Base-by-base conservation (phyloP, 495 filamentous ascomycete genomes). In the Poronia punctata region DNA sequence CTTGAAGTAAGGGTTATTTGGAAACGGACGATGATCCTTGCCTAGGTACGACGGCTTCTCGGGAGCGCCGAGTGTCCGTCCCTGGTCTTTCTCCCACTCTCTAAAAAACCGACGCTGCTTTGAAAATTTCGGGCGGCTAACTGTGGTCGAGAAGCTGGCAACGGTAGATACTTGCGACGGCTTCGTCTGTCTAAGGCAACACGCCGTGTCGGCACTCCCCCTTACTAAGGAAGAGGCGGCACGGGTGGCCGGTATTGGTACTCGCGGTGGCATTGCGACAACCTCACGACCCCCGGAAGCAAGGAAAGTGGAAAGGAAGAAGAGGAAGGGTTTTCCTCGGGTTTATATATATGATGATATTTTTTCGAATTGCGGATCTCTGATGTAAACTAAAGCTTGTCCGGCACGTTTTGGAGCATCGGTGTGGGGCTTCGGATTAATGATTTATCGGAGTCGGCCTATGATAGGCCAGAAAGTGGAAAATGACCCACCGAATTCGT, bases 1-100 rank as follows among this genome's bases (percentile, higher is more conserved):
- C 18, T 62, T 49, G 61, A 93, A 98, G 11, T 64, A 43, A n/a
- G 43, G 51, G 57, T 97, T 97, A 26, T 75, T 48, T 0, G 88
- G 88, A 52, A 93, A 97, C 0, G 86, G 86, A 34, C 23, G 17
- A 15, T 22, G 5, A 8, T 6, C 4, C 4, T 31, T 14, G 11
- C 16, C 2, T 31, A 65, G 65, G 30, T 88, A 50, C 48, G 87
- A 39, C 86, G 87, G 4, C 80, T 79, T n/a, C 3, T 66, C 56
- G 28, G 80, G 79, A 15, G 74, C 56, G 35, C 75, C 75, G 35
- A 79, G 75, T 7, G 42, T 48, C 19, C 61, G 52, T 18, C 84
- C 84, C 10, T 72, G 67, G 7, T 66, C 71, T 35, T 71, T 70
- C 8, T 88, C 65, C 84, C 84, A 90, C 40, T 59, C 59, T 43